These are phyloP conservation scores for Ogataea saltuana DNA, from an alignment of 805 yeast species.

Conservation along the genomic window DNA sequence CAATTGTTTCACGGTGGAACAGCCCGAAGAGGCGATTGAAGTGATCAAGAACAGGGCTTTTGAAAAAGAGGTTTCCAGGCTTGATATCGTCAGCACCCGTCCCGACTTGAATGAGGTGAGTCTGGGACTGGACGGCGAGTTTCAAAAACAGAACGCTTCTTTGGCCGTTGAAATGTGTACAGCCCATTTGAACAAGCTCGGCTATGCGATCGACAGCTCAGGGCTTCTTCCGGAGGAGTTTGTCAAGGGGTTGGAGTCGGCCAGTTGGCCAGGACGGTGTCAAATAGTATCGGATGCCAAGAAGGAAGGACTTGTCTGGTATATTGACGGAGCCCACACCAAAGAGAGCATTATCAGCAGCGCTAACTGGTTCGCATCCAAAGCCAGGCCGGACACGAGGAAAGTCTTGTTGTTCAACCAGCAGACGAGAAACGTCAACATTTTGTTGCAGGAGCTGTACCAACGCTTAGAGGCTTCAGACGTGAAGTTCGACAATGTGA, in stretches of 20 bases:
- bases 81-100: conserved; percentile 53
- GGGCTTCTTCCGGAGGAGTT: conserved; percentile 50
- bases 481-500: conserved; percentile 66
- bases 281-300: conserved; percentile 55
- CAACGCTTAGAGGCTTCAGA: conserved; percentile 39
- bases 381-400: conserved; percentile 32
- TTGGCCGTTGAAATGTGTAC: conserved; percentile 74
- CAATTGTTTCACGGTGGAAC: conserved; percentile 66
- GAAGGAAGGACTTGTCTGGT: conserved; percentile 63
- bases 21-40: conserved; percentile 52
- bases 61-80: conserved; percentile 53
- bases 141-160: conserved; percentile 85
- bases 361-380: conserved; percentile 67
- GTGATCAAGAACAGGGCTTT: conserved; percentile 64
- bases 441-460: conserved; percentile 57
- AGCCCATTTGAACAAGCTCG: conserved; percentile 55
- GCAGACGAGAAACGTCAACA: conserved; percentile 84
- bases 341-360: conserved; percentile 84
- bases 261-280: conserved; percentile 96
- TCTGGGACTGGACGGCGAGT: conserved; percentile 79
- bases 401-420: conserved; percentile 82
- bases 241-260: conserved; percentile 57
- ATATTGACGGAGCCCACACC: conserved; percentile 95
- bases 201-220: conserved; percentile 36
- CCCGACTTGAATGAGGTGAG: conserved; percentile 42